Base-by-base conservation (phyloP, 805 yeast species). In the Suhomyces pyralidae region DNA sequence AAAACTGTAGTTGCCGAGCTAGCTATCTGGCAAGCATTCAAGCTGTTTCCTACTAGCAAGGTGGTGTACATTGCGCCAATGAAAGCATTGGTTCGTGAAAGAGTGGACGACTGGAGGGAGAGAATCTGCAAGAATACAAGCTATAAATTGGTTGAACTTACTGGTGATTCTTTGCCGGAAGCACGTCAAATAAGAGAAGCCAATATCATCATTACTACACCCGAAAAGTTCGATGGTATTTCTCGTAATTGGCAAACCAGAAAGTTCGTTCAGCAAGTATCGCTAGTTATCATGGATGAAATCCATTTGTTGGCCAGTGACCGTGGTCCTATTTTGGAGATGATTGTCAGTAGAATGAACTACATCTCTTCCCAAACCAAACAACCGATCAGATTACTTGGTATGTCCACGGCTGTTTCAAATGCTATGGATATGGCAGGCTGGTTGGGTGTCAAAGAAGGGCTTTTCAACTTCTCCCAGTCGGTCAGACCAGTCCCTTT, bases 21-120 rank as follows among this genome's bases (percentile, higher is more conserved):
- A 51, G 98, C 98, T 0, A 89, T 94, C 14, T 94, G 98, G 97
- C 93, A 91, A 66, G 97, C 99, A 0, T 88, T 93, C 66, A 82
- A 80, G 45, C 86, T 88, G 46, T 84, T 79, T 53, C 97, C 97
- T 0, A 82, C 85, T 9, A 82, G 90, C 1, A 91, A 91, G 59
- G 79, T 89, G 24, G 93, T 88, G 7, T 88, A 89, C 64, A 87
- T 88, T 71, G 96, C 96, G 0, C 96, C 96, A 1, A 89, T 88
- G 96, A 88, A 89, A 61, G 96, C 96, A 0, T 77, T 88, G 59
- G 96, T 88, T 1, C 72, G 92, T 50, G 96, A 88, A 67, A 77
- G 96, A 63, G 93, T 89, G 15, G 88, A 84, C 58, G 96, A 89
- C 61, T 88, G 96, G 96, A 66, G 82, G 34, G 70, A 65, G 14